Percentiles rank a stretch among this genome's conserved stretches.
These are phyloP conservation scores for Aspergillus sp. DNA, from an alignment of 2,329 filamentous ascomycete species.

Conservation along the genomic window DNA sequence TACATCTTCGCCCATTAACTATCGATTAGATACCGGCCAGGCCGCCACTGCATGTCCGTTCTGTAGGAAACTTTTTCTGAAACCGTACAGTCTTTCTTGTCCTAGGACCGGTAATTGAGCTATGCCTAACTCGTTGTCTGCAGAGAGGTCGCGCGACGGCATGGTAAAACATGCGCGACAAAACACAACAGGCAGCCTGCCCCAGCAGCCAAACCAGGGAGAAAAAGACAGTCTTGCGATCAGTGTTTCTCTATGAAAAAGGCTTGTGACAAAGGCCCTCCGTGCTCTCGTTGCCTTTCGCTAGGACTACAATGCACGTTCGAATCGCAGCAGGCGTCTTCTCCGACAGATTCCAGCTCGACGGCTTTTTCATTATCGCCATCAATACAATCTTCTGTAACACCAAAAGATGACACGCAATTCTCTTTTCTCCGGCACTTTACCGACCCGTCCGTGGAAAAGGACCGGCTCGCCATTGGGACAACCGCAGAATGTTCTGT, in stretches of 20 bases:
- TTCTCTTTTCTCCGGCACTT: conserved; percentile 32
- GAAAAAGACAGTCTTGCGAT: conserved; percentile 32
- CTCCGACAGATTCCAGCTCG: conserved; percentile 1
- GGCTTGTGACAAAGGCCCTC: conserved; percentile 24
- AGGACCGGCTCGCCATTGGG: conserved; percentile 30
- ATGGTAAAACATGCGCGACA: conserved; percentile 29
- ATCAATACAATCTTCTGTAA: neutral
- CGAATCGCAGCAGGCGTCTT: neutral
- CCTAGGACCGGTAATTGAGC: neutral
- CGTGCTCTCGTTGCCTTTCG: conserved; percentile 26
- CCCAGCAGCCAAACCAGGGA: conserved; percentile 27
- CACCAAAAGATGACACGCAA: conserved; percentile 10
- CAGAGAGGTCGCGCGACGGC: conserved; percentile 31
- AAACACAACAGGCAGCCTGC: conserved; percentile 29
- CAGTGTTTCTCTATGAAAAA: conserved; percentile 26
- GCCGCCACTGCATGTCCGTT: conserved; percentile 27
- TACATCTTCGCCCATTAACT: neutral
- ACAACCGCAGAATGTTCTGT: conserved; percentile 31
- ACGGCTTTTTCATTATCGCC: conserved; percentile 4
- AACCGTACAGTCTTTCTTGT: conserved; percentile 18
- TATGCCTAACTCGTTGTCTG: neutral
- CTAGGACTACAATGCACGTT: conserved; percentile 25
- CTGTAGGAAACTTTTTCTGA: conserved; percentile 30
- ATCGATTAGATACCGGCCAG: conserved; percentile 22
- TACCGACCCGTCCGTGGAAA: conserved; percentile 27